These are phyloP conservation scores for Pseudocercospora ulei DNA, from an alignment of 2,329 filamentous ascomycete species.

Conservation along the genomic window DNA sequence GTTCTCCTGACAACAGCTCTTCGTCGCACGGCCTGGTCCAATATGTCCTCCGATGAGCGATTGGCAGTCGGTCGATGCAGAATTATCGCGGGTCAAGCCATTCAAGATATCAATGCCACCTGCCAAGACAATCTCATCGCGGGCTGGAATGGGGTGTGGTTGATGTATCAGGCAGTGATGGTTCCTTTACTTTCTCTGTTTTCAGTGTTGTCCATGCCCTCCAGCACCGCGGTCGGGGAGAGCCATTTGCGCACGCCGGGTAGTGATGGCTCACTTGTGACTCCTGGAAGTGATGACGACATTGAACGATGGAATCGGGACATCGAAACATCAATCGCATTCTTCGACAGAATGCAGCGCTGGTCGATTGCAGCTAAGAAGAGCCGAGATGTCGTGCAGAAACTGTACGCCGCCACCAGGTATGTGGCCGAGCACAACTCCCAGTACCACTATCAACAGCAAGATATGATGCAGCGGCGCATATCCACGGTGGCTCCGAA, in stretches of 20 bases:
- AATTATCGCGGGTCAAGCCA: constrained; percentile 58
- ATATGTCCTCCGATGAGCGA: constrained; percentile 53
- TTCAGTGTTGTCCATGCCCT: constrained; percentile 24
- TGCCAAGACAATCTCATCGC: constrained; percentile 65
- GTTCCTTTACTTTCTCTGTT: constrained; percentile 67
- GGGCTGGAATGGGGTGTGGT: constrained; percentile 74
- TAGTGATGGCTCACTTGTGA: constrained; percentile 26
- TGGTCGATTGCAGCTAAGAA: constrained; percentile 42
- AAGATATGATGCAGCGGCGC: constrained; percentile 16
- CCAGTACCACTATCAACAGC: constrained; percentile 24
- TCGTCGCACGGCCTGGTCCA: constrained; percentile 45
- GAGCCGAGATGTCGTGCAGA: constrained; percentile 37
- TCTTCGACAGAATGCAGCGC: constrained; percentile 38
- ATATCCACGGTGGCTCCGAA: constrained; percentile 8
- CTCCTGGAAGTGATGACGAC: constrained; percentile 27
- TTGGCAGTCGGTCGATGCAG: constrained; percentile 59
- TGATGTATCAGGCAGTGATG: constrained; percentile 71
- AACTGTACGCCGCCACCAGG: constrained; percentile 37
- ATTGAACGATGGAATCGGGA: constrained; percentile 37
- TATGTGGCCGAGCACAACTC: constrained; percentile 26
- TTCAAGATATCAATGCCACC: constrained; percentile 60
- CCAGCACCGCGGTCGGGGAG: constrained; percentile 4
- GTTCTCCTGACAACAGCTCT: constrained; percentile 56
- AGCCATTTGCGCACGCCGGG: constrained; percentile 47
- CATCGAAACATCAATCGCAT: constrained; percentile 38